phyloP scores from a whole-genome alignment of 192 early-diverging fungal genomes.

The Funneliformis geosporum region DNA sequence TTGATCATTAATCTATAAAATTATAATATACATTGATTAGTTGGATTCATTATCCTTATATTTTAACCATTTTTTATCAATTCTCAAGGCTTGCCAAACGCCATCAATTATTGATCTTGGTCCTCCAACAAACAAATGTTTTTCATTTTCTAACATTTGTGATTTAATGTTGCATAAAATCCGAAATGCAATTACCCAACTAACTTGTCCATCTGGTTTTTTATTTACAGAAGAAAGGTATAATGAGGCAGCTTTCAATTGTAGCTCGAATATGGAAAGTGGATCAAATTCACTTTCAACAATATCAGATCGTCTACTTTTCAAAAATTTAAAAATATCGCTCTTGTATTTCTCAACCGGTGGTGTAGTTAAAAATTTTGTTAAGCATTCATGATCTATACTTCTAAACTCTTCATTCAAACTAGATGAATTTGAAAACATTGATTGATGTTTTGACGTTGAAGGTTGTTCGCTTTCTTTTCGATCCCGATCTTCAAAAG shows the following conservation, averaged over 20 bases:
- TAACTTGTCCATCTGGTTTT: background rate
- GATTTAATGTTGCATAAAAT: conserved; percentile 25
- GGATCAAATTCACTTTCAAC: background rate
- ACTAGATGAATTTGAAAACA: background rate
- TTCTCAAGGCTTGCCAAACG: background rate
- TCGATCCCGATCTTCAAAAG: background rate
- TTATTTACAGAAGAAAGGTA: background rate
- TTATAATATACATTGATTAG: no score
- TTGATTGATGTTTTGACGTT: background rate
- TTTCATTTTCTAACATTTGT: conserved; percentile 12
- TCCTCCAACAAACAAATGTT: background rate
- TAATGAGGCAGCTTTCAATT: conserved; percentile 6
- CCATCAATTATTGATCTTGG: background rate
- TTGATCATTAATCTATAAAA: no score
- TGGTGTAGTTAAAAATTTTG: background rate
- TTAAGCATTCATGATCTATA: background rate
- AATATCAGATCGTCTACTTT: background rate
- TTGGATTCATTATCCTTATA: background rate
- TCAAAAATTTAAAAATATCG: background rate
- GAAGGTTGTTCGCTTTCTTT: background rate
- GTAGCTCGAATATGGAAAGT: background rate
- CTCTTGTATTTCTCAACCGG: background rate
- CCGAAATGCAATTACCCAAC: conserved; percentile 26
- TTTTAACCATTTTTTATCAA: background rate
- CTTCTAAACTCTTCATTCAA: background rate